Evolutionary conservation across 331 rosid species (phyloP).

Genomic region (Dryas integrifolia): DNA sequence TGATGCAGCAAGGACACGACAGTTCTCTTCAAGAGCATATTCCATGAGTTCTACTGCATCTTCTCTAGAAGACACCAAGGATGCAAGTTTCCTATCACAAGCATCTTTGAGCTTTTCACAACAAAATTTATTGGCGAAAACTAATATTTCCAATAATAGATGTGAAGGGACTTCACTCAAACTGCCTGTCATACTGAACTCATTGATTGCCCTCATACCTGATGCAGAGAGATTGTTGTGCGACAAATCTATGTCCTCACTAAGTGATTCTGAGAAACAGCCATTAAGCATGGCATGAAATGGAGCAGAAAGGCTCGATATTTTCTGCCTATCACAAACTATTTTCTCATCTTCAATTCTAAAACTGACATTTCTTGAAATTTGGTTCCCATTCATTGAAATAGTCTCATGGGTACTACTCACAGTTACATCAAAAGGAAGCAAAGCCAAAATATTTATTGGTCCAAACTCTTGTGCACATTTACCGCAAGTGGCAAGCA

Average conservation of each 20-base stretch:
- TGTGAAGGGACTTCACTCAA: conserved; percentile 59
- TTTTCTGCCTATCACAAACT: conserved; percentile 68
- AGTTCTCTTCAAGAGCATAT: conserved; percentile 66
- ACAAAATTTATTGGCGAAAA: conserved; percentile 77
- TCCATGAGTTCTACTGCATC: conserved; percentile 89
- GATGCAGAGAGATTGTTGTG: conserved; percentile 63
- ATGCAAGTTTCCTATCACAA: conserved; percentile 86
- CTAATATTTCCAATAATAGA: conserved; percentile 75
- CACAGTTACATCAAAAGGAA: conserved; percentile 38
- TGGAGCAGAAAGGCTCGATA: conserved; percentile 78
- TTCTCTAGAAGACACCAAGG: conserved; percentile 62
- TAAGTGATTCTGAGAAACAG: conserved; percentile 72
- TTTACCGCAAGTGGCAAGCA: conserved; percentile 66
- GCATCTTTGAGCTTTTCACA: conserved; percentile 84
- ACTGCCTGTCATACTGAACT: conserved; percentile 60
- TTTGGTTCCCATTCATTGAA: conserved; percentile 42
- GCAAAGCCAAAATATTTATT: conserved; percentile 54
- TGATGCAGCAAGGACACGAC: conserved; percentile 72
- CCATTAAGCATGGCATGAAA: conserved; percentile 91
- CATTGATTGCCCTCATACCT: conserved; percentile 65
- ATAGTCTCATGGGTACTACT: conserved; percentile 38
- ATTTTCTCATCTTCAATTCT: conserved; percentile 61
- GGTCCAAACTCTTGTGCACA: conserved; percentile 71
- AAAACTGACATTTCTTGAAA: conserved; percentile 50
- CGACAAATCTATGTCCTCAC: conserved; percentile 72